Conservation (phyloP, 2,329 filamentous ascomycete genomes). For the Ceratocystis lukuohia region DNA sequence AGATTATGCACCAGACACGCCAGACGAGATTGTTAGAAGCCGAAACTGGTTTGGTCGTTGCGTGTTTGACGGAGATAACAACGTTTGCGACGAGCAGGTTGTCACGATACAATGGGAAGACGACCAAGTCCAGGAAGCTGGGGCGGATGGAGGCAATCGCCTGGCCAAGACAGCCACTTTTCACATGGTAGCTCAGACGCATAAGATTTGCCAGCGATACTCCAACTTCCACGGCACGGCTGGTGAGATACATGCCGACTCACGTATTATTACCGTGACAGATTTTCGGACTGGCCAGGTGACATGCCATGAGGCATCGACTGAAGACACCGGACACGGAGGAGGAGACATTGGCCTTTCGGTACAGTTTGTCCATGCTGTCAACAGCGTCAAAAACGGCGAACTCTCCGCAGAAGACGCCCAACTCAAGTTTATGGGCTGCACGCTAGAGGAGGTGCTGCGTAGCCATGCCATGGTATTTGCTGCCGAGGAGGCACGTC, state of each 20-base stretch:
- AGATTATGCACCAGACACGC: slow-evolving; percentile 35
- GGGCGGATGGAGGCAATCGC: slow-evolving; percentile 29
- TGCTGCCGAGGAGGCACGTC: slow-evolving; percentile 77
- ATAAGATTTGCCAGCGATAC: slow-evolving; percentile 73
- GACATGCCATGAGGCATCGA: slow-evolving; percentile 29
- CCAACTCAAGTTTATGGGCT: slow-evolving; percentile 64
- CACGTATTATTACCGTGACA: slow-evolving; percentile 38
- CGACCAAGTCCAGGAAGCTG: slow-evolving; percentile 28
- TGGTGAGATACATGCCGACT: slow-evolving; percentile 81
- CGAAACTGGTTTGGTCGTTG: slow-evolving; percentile 83
- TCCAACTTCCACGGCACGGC: slow-evolving; percentile 74
- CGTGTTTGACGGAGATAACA: slow-evolving; percentile 84
- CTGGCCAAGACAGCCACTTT: slow-evolving; percentile 75
- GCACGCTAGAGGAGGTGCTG: slow-evolving; percentile 74
- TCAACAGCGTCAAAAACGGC: slow-evolving; percentile 62
- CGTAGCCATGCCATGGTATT: slow-evolving; percentile 87
- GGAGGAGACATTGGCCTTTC: slow-evolving; percentile 47
- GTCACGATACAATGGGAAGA: slow-evolving; percentile 85
- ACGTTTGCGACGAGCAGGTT: slow-evolving; percentile 84
- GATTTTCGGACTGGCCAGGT: slow-evolving; percentile 37
- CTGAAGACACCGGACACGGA: slow-evolving; percentile 29
- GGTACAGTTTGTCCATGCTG: slow-evolving; percentile 68
- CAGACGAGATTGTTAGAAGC: slow-evolving; percentile 34
- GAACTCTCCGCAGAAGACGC: slow-evolving; percentile 53
- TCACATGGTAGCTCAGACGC: slow-evolving; percentile 88